Percentiles rank a stretch among this genome's conserved stretches.
These are phyloP conservation scores for Omphalea diandra DNA, from an alignment of 441 rosid genomes.

Conservation along the genomic window DNA sequence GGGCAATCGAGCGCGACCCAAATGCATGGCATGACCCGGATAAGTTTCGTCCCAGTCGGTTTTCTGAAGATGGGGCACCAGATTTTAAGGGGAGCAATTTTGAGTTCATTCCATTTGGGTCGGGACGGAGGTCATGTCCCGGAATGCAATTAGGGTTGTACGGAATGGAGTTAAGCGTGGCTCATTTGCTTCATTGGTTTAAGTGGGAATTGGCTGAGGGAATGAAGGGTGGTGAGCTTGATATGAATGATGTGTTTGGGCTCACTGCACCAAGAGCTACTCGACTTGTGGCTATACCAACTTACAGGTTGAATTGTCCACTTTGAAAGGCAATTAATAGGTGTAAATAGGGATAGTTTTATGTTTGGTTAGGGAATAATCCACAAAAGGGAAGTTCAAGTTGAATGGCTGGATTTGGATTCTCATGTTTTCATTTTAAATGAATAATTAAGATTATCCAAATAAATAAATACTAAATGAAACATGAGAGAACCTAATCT, in stretches of 20 bases:
- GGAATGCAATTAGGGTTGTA: conserved; percentile 85
- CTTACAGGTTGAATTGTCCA: conserved; percentile 43
- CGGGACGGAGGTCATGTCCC: conserved; percentile 81
- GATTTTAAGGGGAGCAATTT: conserved; percentile 60
- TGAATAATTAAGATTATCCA: no score
- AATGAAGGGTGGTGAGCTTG: conserved; percentile 48
- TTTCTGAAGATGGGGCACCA: conserved; percentile 41
- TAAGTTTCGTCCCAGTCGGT: conserved; percentile 52
- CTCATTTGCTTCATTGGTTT: conserved; percentile 64
- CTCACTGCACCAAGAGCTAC: conserved; percentile 71
- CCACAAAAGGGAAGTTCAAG: no score
- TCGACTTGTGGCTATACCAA: conserved; percentile 61
- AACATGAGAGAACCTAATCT: no score
- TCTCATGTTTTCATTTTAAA: no score
- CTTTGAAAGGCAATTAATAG: no score
- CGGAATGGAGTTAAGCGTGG: conserved; percentile 52
- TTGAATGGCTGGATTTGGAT: no score
- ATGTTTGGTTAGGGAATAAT: no score
- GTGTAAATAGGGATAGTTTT: no score
- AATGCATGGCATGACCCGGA: conserved; percentile 57
- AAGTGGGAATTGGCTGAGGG: conserved; percentile 66
- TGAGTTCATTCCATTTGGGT: conserved; percentile 71
- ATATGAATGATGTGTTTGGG: conserved; percentile 66
- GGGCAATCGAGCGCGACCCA: conserved; percentile 64
- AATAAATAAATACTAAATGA: no score